A percentile compares a stretch with the other conserved stretches of the same genome.
phyloP scores from a whole-genome alignment of 768 basidiomycete genomes.

The Kondoa subrosea region DNA sequence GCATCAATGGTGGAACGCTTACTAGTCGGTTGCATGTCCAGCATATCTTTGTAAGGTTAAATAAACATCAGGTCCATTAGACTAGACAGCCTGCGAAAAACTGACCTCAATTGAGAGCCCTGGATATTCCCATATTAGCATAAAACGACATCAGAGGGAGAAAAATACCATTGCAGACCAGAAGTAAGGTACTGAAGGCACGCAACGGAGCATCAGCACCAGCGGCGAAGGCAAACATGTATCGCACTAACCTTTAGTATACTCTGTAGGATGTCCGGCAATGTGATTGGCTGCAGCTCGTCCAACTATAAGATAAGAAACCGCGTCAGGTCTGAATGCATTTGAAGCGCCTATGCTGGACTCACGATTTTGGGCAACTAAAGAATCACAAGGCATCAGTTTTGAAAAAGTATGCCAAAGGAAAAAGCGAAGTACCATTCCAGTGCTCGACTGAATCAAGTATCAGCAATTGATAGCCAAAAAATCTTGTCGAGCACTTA shows the following conservation, averaged over 20 bases:
- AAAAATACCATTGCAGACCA: background rate
- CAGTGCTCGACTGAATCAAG: no score
- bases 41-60: no score
- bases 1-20: no score
- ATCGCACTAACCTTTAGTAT: background rate
- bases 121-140: background rate
- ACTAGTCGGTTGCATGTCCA: constrained; percentile 3
- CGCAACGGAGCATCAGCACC: background rate
- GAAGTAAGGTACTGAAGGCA: constrained; percentile 2
- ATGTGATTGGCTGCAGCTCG: constrained; percentile 5
- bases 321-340: background rate
- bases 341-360: background rate
- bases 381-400: background rate
- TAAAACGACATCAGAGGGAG: background rate
- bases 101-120: constrained; percentile 1
- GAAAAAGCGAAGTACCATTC: background rate
- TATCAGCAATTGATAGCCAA: no score
- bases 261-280: background rate
- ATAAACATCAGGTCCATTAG: no score
- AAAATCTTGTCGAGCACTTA: no score
- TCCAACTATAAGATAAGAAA: background rate
- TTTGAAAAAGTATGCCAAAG: background rate
- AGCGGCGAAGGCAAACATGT: background rate
- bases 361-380: constrained; percentile 6
- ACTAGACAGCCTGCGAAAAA: no score